phyloP scores from a whole-genome alignment of 257 asterid genomes.

The Solanum piurae region DNA sequence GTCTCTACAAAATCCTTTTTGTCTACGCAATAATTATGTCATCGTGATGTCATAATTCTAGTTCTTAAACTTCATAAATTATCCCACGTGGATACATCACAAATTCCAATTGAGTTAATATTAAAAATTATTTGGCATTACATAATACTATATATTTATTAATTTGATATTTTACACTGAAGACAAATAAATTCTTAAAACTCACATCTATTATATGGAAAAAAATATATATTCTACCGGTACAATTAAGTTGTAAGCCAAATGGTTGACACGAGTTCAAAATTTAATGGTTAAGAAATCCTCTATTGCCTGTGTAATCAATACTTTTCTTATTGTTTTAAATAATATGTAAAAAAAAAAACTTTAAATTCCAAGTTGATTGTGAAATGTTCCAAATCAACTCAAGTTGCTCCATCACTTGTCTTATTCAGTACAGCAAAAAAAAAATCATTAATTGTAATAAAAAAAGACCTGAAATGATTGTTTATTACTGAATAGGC shows the following conservation, averaged over 20 bases:
- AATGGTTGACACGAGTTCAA: neutral
- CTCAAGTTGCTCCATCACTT: neutral
- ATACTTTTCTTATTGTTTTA: neutral
- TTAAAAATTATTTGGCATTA: no score
- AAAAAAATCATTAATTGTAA: neutral
- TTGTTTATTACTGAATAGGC: neutral
- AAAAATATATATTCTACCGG: neutral
- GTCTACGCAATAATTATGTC: constrained; percentile 8
- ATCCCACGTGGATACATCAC: neutral
- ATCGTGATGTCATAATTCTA: constrained; percentile 10
- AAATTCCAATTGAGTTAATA: neutral
- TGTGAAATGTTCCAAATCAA: neutral
- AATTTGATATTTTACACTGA: neutral
- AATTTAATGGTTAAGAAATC: neutral
- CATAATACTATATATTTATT: no score
- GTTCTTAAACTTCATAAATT: neutral
- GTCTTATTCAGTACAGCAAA: neutral
- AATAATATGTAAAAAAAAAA: neutral
- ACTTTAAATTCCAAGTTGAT: neutral
- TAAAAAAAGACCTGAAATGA: neutral
- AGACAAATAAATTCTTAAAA: no score
- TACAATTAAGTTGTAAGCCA: neutral
- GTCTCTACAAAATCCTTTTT: neutral
- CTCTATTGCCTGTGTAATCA: neutral
- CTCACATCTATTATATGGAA: neutral